Base-by-base conservation (phyloP, 1,284 basidiomycete species). In the Ustilago tritici region DNA sequence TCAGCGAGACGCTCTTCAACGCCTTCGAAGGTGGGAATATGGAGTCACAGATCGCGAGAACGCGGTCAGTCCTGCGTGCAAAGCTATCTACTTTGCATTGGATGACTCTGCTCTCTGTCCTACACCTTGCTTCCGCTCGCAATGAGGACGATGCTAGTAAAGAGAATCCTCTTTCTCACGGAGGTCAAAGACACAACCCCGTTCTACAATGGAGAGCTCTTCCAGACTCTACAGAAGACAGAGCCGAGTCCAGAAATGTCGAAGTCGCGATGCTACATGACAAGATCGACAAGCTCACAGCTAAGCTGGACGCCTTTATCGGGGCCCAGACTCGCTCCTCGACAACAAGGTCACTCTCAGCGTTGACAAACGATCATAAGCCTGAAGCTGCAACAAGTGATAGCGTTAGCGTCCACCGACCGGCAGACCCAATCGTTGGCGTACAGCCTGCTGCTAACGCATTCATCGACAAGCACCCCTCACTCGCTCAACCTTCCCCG, bases 11-110 rank as follows among this genome's bases (percentile, higher is more conserved):
- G n/a, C 28, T 3, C 5, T 28, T 8, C 0, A 11, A 10, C 14
- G 7, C 47, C 17, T 35, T 4, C 11, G n/a, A 43, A 0, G n/a
- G 19, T 11, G 54, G 34, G 23, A 57, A 62, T 19, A 9, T 19
- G 12, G 43, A 50, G 5, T 36, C 55, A 9, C 5, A n/a, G 4
- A 14, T 60, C 8, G 19, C 10, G 10, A 23, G 19, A 15, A 41
- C 64, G 4, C 40, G 54, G 0, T 14, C 35, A 4, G 23, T 50
- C 19, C 14, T 68, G 0, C 53, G 58, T 1, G 55, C 61, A 12
- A 76, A 62, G 31, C 28, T 76, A 23, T 43, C 60, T 8, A 6
- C 23, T 23, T 53, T 76, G 57, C 69, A 76, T 28, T 32, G 49
- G 4, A 65, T 76, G 59, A 65, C 55, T 6, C 14, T 69, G 4